These are phyloP conservation scores for Dacryopinax primogenitus DNA, from an alignment of 768 basidiomycete species.

Conservation along the genomic window DNA sequence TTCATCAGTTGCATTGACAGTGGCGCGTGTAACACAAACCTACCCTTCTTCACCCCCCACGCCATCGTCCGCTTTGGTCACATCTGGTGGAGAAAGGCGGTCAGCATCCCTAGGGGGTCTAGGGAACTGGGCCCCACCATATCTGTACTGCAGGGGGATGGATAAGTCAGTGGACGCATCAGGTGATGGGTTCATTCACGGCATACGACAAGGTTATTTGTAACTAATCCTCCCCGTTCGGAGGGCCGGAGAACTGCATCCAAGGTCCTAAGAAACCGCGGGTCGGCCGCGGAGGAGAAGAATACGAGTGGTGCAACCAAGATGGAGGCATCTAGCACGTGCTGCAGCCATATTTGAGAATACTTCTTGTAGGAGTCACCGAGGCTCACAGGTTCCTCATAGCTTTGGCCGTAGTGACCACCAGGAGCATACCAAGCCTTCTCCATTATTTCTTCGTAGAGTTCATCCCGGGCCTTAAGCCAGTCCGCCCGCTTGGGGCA, in stretches of 20 bases:
- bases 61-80: slow-evolving; percentile 72
- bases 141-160: not conserved
- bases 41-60: slow-evolving; percentile 87
- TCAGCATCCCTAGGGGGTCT: slow-evolving; percentile 20
- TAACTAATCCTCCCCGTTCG: slow-evolving; percentile 80
- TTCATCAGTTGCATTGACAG: not conserved
- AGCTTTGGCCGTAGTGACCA: slow-evolving; percentile 52
- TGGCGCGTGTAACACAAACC: not conserved
- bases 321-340: slow-evolving; percentile 65
- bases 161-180: not conserved
- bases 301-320: slow-evolving; percentile 89
- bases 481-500: slow-evolving; percentile 38
- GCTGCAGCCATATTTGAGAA: slow-evolving; percentile 12
- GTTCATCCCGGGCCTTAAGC: slow-evolving; percentile 58
- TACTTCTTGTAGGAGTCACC: slow-evolving; percentile 28
- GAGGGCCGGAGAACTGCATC: slow-evolving; percentile 72
- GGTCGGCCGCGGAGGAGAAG: slow-evolving; percentile 71
- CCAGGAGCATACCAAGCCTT: slow-evolving; percentile 66
- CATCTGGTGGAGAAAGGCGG: slow-evolving; percentile 83
- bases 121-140: slow-evolving; percentile 4
- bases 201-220: slow-evolving; percentile 44
- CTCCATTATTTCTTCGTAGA: slow-evolving; percentile 90
- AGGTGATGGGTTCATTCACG: too few relatives aligned
- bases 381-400: slow-evolving; percentile 51
- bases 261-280: slow-evolving; percentile 75